Percentiles rank a stretch among this genome's conserved stretches.
Conservation (phyloP, 2,329 filamentous ascomycete genomes). For the Diaporthe sp. region DNA sequence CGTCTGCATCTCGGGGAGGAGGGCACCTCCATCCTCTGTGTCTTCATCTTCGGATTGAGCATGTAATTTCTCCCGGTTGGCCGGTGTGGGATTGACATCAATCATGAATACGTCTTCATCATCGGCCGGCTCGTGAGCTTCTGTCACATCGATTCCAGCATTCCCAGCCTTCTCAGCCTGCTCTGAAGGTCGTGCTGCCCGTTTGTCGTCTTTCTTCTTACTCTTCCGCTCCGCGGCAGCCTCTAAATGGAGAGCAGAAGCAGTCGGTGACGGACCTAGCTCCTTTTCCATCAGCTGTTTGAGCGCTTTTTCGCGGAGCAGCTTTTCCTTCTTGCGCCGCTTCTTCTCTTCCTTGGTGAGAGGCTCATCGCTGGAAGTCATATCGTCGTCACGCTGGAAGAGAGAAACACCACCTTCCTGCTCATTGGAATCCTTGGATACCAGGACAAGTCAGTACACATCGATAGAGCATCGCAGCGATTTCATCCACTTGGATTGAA, state of each 20-base stretch:
- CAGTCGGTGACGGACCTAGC: neutral
- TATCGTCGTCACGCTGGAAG: constrained; percentile 16
- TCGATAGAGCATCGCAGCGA: neutral
- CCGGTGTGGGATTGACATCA: constrained; percentile 44
- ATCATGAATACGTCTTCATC: constrained; percentile 42
- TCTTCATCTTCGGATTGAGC: constrained; percentile 34
- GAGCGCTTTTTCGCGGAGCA: constrained; percentile 29
- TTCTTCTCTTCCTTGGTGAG: constrained; percentile 19
- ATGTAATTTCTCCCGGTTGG: constrained; percentile 37
- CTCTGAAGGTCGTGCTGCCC: constrained; percentile 32
- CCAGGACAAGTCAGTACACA: constrained; percentile 26
- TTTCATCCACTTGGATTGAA: constrained; percentile 32
- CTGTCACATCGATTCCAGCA: neutral
- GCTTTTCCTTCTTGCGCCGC: constrained; percentile 33
- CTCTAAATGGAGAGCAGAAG: neutral
- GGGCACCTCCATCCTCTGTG: constrained; percentile 33
- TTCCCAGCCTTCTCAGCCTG: constrained; percentile 39
- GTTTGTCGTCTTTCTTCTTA: constrained; percentile 35
- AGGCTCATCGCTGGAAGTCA: neutral
- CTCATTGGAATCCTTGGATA: constrained; percentile 27
- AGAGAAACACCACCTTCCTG: constrained; percentile 35
- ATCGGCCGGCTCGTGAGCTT: constrained; percentile 16
- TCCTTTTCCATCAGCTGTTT: constrained; percentile 22
- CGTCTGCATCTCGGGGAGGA: constrained; percentile 19
- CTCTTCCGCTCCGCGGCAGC: constrained; percentile 31